A percentile compares a stretch with the other conserved stretches of the same genome.
These are phyloP conservation scores for Phaffia australis DNA, from an alignment of 768 basidiomycete species.

Conservation along the genomic window DNA sequence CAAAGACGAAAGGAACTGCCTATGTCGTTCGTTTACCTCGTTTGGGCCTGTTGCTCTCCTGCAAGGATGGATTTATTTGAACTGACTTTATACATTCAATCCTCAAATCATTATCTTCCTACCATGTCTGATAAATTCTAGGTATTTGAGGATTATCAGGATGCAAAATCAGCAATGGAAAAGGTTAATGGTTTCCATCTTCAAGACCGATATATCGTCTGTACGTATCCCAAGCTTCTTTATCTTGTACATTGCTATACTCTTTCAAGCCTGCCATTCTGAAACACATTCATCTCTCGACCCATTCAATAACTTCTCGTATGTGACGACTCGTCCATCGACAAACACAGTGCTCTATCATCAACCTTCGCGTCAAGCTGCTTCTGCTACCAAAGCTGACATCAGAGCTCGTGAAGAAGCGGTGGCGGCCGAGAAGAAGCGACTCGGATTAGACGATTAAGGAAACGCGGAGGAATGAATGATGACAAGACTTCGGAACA, in stretches of 20 bases:
- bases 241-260: not conserved
- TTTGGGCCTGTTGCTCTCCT: not conserved
- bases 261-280: not conserved
- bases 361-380: slow-evolving; percentile 23
- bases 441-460: slow-evolving; percentile 23
- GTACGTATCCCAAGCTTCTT: slow-evolving; percentile 7
- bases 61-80: not conserved
- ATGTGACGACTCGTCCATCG: not conserved
- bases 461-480: not conserved
- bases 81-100: not conserved
- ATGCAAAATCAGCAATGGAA: slow-evolving; percentile 25
- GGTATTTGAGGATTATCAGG: slow-evolving; percentile 22
- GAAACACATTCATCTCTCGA: not conserved
- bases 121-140: not conserved
- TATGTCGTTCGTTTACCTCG: slow-evolving; percentile 23
- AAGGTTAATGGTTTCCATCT: slow-evolving; percentile 25
- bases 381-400: slow-evolving; percentile 20
- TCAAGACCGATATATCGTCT: slow-evolving; percentile 24
- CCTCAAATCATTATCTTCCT: not conserved
- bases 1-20: slow-evolving; percentile 26
- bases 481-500: not conserved
- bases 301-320: not conserved
- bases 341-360: slow-evolving; percentile 20
- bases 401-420: slow-evolving; percentile 25
- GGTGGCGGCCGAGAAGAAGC: slow-evolving; percentile 24